Percentiles rank a stretch among this genome's conserved stretches.
These are phyloP conservation scores for Puccinia horiana DNA, from an alignment of 1,284 basidiomycete genomes.

Conservation along the genomic window DNA sequence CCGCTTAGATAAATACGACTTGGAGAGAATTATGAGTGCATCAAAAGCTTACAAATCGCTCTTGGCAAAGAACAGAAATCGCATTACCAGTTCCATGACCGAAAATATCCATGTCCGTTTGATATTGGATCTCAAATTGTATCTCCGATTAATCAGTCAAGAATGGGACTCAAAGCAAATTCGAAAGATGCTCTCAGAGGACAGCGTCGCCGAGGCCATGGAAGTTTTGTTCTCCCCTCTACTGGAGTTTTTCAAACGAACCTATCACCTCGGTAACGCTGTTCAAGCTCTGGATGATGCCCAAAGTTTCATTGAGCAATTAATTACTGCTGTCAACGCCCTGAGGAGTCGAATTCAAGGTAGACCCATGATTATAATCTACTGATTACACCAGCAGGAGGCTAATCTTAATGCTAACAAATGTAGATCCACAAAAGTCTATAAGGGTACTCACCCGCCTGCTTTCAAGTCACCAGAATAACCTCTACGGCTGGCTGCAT, in stretches of 20 bases:
- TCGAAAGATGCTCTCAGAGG: constrained; percentile 52
- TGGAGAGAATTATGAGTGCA: constrained; percentile 52
- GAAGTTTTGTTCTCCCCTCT: constrained; percentile 52
- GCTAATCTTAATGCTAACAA: constrained; percentile 50
- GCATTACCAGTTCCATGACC: constrained; percentile 50
- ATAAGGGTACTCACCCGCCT: constrained; percentile 41
- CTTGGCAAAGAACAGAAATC: constrained; percentile 51
- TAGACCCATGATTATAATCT: neutral
- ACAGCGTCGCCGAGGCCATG: constrained; percentile 51
- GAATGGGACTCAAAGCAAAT: constrained; percentile 53
- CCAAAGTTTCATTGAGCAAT: constrained; percentile 53
- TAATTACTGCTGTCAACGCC: constrained; percentile 51
- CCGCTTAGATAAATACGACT: constrained; percentile 52
- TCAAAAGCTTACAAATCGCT: constrained; percentile 50
- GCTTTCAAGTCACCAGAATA: constrained; percentile 35
- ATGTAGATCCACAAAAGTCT: constrained; percentile 50
- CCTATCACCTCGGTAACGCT: constrained; percentile 52
- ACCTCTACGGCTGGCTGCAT: constrained; percentile 42
- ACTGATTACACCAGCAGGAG: neutral
- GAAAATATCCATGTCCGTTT: constrained; percentile 53
- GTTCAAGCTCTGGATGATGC: constrained; percentile 50
- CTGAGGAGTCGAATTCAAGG: constrained; percentile 47
- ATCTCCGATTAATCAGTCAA: constrained; percentile 51
- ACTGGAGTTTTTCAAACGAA: constrained; percentile 52
- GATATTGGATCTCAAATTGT: constrained; percentile 54